These are phyloP conservation scores for Colletotrichum navitas DNA, from an alignment of 2,329 filamentous ascomycete genomes.

Conservation along the genomic window DNA sequence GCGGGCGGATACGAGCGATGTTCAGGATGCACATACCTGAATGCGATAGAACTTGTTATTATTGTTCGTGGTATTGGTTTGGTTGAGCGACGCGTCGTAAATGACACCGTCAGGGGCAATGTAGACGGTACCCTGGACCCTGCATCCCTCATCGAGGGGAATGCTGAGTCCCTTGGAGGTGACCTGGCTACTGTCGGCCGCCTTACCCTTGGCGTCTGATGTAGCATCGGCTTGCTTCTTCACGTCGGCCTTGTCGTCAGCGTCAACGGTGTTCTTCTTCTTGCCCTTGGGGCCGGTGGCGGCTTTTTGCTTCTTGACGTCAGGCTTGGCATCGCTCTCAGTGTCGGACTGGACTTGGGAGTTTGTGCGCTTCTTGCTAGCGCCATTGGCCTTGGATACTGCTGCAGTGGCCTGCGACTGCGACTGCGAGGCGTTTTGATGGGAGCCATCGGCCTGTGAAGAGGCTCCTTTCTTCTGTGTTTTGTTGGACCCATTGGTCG, in stretches of 20 bases:
- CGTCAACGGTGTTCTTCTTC: slow-evolving; percentile 24
- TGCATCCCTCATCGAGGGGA: slow-evolving; percentile 63
- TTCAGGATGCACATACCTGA: slow-evolving; percentile 62
- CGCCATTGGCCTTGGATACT: slow-evolving; percentile 28
- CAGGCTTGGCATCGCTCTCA: slow-evolving; percentile 46
- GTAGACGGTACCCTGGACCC: slow-evolving; percentile 66
- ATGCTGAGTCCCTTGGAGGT: slow-evolving; percentile 60
- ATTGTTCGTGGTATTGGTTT: slow-evolving; percentile 78
- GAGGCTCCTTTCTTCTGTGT: slow-evolving; percentile 22
- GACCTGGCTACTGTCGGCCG: slow-evolving; percentile 50
- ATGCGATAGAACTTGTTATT: slow-evolving; percentile 88
- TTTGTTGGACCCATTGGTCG: slow-evolving; percentile 18
- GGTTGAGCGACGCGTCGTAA: slow-evolving; percentile 84
- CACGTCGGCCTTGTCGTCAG: slow-evolving; percentile 46
- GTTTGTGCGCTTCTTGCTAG: slow-evolving; percentile 41
- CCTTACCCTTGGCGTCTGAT: slow-evolving; percentile 47
- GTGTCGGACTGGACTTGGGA: slow-evolving; percentile 44
- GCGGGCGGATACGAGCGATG: slow-evolving; percentile 12
- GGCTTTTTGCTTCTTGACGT: slow-evolving; percentile 49
- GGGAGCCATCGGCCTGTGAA: slow-evolving; percentile 24
- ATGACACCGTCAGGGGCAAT: slow-evolving; percentile 76
- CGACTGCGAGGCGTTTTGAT: slow-evolving; percentile 21
- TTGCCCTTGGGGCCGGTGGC: slow-evolving; percentile 41
- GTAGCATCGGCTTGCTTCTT: slow-evolving; percentile 50
- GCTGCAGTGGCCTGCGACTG: slow-evolving; percentile 24